phyloP scores from a whole-genome alignment of 108 stramenopile genomes.

The Cyclostephanos tholiformis region DNA sequence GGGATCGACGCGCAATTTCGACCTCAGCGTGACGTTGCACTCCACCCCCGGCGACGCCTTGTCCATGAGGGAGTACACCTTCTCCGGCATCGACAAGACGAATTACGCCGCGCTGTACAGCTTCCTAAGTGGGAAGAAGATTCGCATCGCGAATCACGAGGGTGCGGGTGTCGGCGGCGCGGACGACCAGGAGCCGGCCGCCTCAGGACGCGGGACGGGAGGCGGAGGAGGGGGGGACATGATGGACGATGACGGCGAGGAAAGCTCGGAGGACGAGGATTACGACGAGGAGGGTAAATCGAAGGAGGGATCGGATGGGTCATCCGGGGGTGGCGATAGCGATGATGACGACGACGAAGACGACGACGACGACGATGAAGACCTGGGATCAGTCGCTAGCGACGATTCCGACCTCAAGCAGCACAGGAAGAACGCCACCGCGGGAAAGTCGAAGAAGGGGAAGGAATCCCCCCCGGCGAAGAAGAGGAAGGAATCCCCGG shows the following conservation, averaged over 20 bases:
- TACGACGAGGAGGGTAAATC: slow-evolving; percentile 58
- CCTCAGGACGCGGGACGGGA: slow-evolving; percentile 72
- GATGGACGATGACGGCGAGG: slow-evolving; percentile 30
- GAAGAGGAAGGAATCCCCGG: slow-evolving; percentile 15
- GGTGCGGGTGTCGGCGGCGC: slow-evolving; percentile 43
- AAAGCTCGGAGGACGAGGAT: slow-evolving; percentile 69
- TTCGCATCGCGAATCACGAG: slow-evolving; percentile 92
- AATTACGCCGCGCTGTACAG: slow-evolving; percentile 86
- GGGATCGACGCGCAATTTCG: slow-evolving; percentile 93
- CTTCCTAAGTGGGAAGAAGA: slow-evolving; percentile 87
- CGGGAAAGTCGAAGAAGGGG: slow-evolving; percentile 25
- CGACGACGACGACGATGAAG: slow-evolving; percentile 65
- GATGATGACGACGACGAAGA: slow-evolving; percentile 51
- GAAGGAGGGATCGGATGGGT: slow-evolving; percentile 54
- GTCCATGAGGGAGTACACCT: slow-evolving; percentile 82
- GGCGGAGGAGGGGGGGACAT: slow-evolving; percentile 27
- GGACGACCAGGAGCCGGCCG: slow-evolving; percentile 13
- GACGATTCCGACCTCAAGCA: slow-evolving; percentile 50
- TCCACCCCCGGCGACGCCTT: slow-evolving; percentile 53
- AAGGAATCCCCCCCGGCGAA: background rate
- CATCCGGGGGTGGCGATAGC: slow-evolving; percentile 60
- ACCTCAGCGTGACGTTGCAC: slow-evolving; percentile 82
- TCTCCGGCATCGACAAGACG: slow-evolving; percentile 87
- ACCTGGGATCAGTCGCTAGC: slow-evolving; percentile 44
- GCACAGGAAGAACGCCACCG: slow-evolving; percentile 39